Evolutionary conservation across 306 rosid species (phyloP).

Genomic region (Vigna reflexopilosa): DNA sequence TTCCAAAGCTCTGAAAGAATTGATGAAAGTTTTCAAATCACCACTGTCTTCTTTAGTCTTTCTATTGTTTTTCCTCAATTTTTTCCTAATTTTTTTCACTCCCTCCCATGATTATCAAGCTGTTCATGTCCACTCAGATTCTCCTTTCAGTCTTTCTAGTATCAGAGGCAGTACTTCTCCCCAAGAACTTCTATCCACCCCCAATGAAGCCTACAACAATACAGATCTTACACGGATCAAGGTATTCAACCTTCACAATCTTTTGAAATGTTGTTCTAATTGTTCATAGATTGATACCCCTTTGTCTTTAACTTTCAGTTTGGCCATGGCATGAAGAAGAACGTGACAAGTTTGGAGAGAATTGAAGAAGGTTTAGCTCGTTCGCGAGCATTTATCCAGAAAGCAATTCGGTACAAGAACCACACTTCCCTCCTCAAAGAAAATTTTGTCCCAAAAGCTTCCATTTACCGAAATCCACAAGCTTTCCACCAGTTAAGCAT

Average conservation of each 20-base stretch:
- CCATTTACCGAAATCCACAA: slow-evolving; percentile 48
- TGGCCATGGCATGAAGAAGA: slow-evolving; percentile 35
- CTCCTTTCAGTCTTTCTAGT: not conserved
- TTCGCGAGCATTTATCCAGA: slow-evolving; percentile 37
- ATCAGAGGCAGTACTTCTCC: not conserved
- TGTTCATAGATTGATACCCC: not conserved
- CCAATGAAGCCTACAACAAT: slow-evolving; percentile 1
- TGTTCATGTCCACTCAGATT: slow-evolving; percentile 17
- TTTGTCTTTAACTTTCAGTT: slow-evolving; percentile 25
- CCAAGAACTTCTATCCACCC: not conserved
- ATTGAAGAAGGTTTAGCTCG: slow-evolving; percentile 45
- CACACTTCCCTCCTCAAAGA: not conserved
- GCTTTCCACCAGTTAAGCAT: slow-evolving; percentile 54
- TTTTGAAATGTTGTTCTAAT: not conserved
- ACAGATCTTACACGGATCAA: slow-evolving; percentile 15
- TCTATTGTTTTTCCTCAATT: slow-evolving; percentile 21
- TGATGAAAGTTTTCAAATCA: slow-evolving; percentile 44
- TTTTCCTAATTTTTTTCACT: slow-evolving; percentile 42
- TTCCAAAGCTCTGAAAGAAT: not conserved
- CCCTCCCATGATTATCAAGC: slow-evolving; percentile 30
- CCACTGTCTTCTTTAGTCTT: slow-evolving; percentile 9
- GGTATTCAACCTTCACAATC: slow-evolving; percentile 27
- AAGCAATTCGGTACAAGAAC: slow-evolving; percentile 43
- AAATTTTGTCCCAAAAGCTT: slow-evolving; percentile 41
- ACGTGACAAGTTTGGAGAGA: slow-evolving; percentile 39